Base-by-base conservation (phyloP, 371 early-diverging fungal genomes). In the Mortierella sp. region DNA sequence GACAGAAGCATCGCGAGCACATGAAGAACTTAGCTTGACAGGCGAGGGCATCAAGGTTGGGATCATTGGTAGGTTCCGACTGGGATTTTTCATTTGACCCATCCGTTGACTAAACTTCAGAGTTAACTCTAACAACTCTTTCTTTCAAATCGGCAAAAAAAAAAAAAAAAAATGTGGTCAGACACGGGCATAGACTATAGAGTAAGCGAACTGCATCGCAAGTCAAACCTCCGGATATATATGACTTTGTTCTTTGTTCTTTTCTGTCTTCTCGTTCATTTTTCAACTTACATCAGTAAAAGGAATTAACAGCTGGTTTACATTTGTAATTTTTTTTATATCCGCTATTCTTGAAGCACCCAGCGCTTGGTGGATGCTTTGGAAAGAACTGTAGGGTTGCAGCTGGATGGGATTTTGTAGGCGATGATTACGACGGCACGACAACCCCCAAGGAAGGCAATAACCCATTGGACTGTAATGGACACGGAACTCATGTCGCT, bases 11-110 rank as follows among this genome's bases (percentile, higher is more conserved):
- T 60, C 61, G 9, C 67, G 62, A 56, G 77, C 52, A 0, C 72
- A 76, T 19, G 7, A 60, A 19, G 68, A 76, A 30, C 60, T 76
- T 11, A 60, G 64, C 6, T 37, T 76, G 25, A 71, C 51, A 2
- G 93, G 93, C 57, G 80, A 83, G 19, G 91, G 87, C 0, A 70
- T 90, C 81, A 88, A 86, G 60, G 87, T 92, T 23, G 91, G 89
- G 12, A 75, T 92, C 23, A 89, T 92, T 55, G 92, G 76, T 75
- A 75, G 64, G 53, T 26, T n/a, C n/a, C n/a, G n/a, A n/a, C n/a
- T n/a, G n/a, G 37, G 9, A 37, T 37, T 37, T 37, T 37, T 3
- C 3, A 37, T 37, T 3, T 37, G 5, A 5, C 37, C 3, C 5
- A 9, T 37, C 9, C 3, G 37, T 37, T 37, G 37, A 3, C 37